phyloP scores from a whole-genome alignment of 2,329 filamentous ascomycete species.

The Trichoderma brevicompactum region DNA sequence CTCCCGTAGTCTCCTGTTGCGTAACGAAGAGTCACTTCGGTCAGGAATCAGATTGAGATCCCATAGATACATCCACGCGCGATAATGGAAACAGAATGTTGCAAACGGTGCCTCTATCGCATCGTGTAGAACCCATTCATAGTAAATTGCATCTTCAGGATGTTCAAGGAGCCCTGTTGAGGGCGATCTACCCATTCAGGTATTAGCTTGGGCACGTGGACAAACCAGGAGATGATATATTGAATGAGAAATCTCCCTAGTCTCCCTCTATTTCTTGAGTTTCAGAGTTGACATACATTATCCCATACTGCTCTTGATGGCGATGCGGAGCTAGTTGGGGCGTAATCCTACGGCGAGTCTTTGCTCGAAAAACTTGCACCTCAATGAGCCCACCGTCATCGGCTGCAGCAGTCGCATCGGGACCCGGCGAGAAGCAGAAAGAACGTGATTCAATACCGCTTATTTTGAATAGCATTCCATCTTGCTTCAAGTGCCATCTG shows the following conservation, averaged over 20 bases:
- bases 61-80: slow-evolving; percentile 54
- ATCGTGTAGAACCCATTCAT: slow-evolving; percentile 58
- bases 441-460: slow-evolving; percentile 43
- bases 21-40: slow-evolving; percentile 16
- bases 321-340: slow-evolving; percentile 50
- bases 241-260: neutral
- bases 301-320: slow-evolving; percentile 55
- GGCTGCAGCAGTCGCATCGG: neutral
- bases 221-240: too few species aligned
- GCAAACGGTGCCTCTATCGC: slow-evolving; percentile 56
- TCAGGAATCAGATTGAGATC: slow-evolving; percentile 53
- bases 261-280: neutral
- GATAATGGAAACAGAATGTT: slow-evolving; percentile 61
- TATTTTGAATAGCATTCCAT: slow-evolving; percentile 40
- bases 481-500: slow-evolving; percentile 47
- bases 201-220: neutral
- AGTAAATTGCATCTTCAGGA: slow-evolving; percentile 56
- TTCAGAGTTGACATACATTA: slow-evolving; percentile 50
- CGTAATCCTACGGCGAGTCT: slow-evolving; percentile 49
- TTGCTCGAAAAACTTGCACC: slow-evolving; percentile 48
- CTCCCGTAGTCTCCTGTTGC: neutral
- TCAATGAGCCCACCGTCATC: slow-evolving; percentile 17
- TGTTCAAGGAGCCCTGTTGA: slow-evolving; percentile 58
- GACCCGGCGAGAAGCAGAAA: slow-evolving; percentile 18
- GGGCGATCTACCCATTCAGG: slow-evolving; percentile 49